Base-by-base conservation (phyloP, 192 early-diverging fungal species). In the Diversispora epigaea region DNA sequence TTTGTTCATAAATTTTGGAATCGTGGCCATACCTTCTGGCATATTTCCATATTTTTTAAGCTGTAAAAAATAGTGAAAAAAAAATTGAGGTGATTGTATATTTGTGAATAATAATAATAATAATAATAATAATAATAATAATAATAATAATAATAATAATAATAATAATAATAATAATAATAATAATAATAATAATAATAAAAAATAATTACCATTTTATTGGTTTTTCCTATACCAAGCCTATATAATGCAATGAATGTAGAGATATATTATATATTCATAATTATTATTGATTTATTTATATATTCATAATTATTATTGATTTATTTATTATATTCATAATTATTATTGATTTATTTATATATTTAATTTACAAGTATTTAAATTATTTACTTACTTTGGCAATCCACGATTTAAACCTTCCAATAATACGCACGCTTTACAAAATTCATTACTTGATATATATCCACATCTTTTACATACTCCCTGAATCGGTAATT, bases 401-500 rank as follows among this genome's bases (percentile, higher is more conserved):
- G 97, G 94, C 73, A 93, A 77, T 0, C 97, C 97, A 47, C 89
- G 85, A 77, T 99, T 95, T 56, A 99, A 78, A 0, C 95, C 95
- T 75, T 99, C 97, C 5, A 99, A 81, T 64, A 99, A 80, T 25
- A 94, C 84, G 80, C 97, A 99, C 0, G 97, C 96, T 80, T 99
- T 97, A 81, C 97, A 99, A 8, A 96, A 77, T 39, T 90, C 86
- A 76, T 97, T 93, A 21, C 90, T 92, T 47, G 94, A 92, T 79
- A 99, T 97, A 74, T 98, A 99, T 32, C 97, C 97, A 76, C 97
- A 99, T 47, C 94, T 84, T 69, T 88, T 87, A 80, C 96, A 98
- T 11, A 82, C 84, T 22, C 87, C 72, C 79, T 85, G 85, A 4
- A 55, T 83, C 2, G 90, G 91, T 76, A 91, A 76, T 76, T 90